Evolutionary conservation across 2,329 filamentous ascomycete genomes (phyloP).

Genomic region (Phaeosphaeria sp.): DNA sequence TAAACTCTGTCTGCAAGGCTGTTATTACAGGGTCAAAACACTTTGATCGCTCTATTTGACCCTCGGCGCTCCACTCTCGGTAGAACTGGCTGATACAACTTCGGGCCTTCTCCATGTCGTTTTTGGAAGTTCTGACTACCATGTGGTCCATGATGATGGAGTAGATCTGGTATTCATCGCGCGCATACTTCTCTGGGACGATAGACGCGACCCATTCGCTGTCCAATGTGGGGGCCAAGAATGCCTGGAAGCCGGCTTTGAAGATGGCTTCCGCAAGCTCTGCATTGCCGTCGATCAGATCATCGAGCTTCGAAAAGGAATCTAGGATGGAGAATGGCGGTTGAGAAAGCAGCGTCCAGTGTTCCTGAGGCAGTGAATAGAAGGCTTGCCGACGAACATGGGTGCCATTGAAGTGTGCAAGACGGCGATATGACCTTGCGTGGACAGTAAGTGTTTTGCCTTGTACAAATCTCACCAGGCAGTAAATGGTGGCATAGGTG

Average conservation of each 20-base stretch:
- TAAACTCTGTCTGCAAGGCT: constrained; percentile 64
- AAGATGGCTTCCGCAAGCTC: constrained; percentile 82
- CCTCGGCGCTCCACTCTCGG: constrained; percentile 89
- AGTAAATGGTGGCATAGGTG: not conserved
- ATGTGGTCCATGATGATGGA: constrained; percentile 67
- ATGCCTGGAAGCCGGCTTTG: constrained; percentile 47
- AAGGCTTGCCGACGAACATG: constrained; percentile 91
- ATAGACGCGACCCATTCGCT: constrained; percentile 43
- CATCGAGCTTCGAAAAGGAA: constrained; percentile 79
- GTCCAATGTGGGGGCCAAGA: constrained; percentile 40
- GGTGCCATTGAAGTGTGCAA: constrained; percentile 88
- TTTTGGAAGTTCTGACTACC: constrained; percentile 72
- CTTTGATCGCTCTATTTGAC: constrained; percentile 73
- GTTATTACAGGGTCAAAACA: constrained; percentile 78
- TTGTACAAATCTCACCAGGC: not conserved
- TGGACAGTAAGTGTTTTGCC: not conserved
- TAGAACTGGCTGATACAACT: constrained; percentile 94
- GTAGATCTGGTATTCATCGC: constrained; percentile 38
- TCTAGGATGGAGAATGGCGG: constrained; percentile 85
- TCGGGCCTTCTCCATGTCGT: constrained; percentile 87
- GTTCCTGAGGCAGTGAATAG: constrained; percentile 83
- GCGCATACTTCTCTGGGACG: constrained; percentile 35
- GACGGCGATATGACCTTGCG: constrained; percentile 79
- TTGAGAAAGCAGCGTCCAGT: constrained; percentile 82
- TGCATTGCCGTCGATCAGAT: constrained; percentile 88